Base-by-base conservation (phyloP, 2,329 filamentous ascomycete genomes). In the Fusarium multiceps region DNA sequence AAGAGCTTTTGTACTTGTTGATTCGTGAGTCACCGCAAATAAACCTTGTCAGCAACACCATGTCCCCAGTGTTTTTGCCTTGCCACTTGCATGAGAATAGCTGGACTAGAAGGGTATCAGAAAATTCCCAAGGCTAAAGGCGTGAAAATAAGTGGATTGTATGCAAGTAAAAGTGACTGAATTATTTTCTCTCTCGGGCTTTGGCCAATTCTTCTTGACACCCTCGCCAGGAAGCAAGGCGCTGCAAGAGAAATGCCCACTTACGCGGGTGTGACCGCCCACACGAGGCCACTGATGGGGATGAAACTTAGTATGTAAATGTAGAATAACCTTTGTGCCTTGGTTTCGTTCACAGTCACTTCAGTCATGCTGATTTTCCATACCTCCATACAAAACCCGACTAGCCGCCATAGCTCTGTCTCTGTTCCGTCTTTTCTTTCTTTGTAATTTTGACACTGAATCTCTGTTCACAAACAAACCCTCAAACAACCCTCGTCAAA, bases 11-110 rank as follows among this genome's bases (percentile, higher is more conserved):
- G 28, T 30, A 41, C 53, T 55, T 23, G 42, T 20, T 59, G 47
- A 54, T 59, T 27, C 59, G 68, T 71, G 68, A 71, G 63, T 71
- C 68, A 71, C 51, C 48, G 23, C 46, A 55, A 65, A 68, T 45
- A 40, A 71, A 45, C 68, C 68, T 45, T 68, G 63, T 55, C 42
- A 37, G 25, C 32, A 55, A 65, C 32, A 51, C 49, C 57, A 37
- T 9, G 49, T 48, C 59, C 50, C 59, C 43, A 57, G 34, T 55
- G 23, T 57, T 69, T 50, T 71, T 71, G 53, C 68, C 59, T 71
- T 60, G 68, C 68, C 68, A 70, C 68, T 46, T 60, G 34, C 47
- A 58, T 57, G 27, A 47, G 41, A 28, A 59, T 63, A 65, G 49
- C 20, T 27, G 48, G 41, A 10, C 34, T 37, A 41, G 11, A 49